Percentiles rank a stretch among this genome's conserved stretches.
Evolutionary conservation across 1,284 basidiomycete species (phyloP).

Genomic region (Cryptococcus hybrid): DNA sequence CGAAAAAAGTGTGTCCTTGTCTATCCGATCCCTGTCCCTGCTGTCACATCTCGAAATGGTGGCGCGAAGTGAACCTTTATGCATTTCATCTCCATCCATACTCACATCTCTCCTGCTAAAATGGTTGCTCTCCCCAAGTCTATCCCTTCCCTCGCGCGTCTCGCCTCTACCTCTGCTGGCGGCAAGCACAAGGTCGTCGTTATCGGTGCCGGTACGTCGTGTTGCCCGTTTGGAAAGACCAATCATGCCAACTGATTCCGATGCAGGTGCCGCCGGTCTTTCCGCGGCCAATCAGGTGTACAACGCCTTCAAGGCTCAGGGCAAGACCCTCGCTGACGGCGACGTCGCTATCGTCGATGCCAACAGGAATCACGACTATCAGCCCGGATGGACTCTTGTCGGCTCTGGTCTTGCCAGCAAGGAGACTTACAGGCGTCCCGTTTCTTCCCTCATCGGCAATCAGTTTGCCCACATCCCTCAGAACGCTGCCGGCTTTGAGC

Average conservation of each 20-base stretch:
- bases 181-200: slow-evolving; percentile 53
- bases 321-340: slow-evolving; percentile 63
- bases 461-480: slow-evolving; percentile 73
- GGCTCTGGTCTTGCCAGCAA: slow-evolving; percentile 73
- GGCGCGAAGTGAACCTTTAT: too few relatives aligned
- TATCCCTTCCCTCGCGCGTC: slow-evolving; percentile 15
- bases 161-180: slow-evolving; percentile 35
- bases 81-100: too few relatives aligned
- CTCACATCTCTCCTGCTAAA: neutral
- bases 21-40: slow-evolving; percentile 61
- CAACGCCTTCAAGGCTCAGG: slow-evolving; percentile 67
- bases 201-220: slow-evolving; percentile 49
- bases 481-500: slow-evolving; percentile 73
- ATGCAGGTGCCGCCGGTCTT: slow-evolving; percentile 71
- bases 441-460: slow-evolving; percentile 67
- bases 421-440: slow-evolving; percentile 66
- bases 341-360: slow-evolving; percentile 81
- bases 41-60: slow-evolving; percentile 39
- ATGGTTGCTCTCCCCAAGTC: slow-evolving; percentile 4
- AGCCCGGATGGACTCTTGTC: slow-evolving; percentile 92
- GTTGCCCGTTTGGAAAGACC: neutral
- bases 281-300: slow-evolving; percentile 80
- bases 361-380: slow-evolving; percentile 42
- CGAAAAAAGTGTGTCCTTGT: neutral
- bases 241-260: neutral